Conservation (phyloP, 176 grass and related monocot genomes). For the Bothriochloa decipiens region DNA sequence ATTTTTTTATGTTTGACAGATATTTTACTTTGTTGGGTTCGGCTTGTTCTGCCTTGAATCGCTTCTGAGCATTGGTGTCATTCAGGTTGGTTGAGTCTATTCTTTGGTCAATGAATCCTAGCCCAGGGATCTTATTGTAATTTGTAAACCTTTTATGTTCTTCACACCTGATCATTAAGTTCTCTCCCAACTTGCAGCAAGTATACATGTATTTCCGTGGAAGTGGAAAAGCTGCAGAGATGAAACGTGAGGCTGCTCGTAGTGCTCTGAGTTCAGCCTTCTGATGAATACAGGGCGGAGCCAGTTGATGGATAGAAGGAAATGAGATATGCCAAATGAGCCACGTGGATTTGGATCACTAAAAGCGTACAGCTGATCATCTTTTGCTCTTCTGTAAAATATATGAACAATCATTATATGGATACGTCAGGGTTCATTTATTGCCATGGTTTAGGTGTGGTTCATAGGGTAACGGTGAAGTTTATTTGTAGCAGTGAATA, state of each 20-base stretch:
- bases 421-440: neutral
- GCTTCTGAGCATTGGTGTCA: conserved; percentile 80
- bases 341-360: conserved; percentile 12
- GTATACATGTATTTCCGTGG: conserved; percentile 98
- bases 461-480: conserved; percentile 12
- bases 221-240: conserved; percentile 78
- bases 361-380: conserved; percentile 24
- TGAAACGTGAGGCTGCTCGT: conserved; percentile 75
- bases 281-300: conserved; percentile 49
- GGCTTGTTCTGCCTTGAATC: conserved; percentile 92
- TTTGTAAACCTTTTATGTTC: neutral
- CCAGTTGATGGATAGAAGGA: conserved; percentile 33
- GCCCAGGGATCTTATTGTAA: conserved; percentile 1
- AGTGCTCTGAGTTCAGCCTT: conserved; percentile 75
- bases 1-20: conserved; percentile 54
- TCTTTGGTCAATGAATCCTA: neutral
- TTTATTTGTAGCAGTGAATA: conserved; percentile 24
- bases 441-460: conserved; percentile 43
- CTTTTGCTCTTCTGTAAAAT: conserved; percentile 49
- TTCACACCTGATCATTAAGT: conserved; percentile 1
- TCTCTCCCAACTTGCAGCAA: conserved; percentile 62
- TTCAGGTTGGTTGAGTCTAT: conserved; percentile 59
- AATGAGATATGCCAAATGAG: conserved; percentile 21
- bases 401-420: conserved; percentile 30
- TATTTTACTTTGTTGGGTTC: conserved; percentile 97